phyloP scores from a whole-genome alignment of 2,329 filamentous ascomycete genomes.

The Venturia oleaginea region DNA sequence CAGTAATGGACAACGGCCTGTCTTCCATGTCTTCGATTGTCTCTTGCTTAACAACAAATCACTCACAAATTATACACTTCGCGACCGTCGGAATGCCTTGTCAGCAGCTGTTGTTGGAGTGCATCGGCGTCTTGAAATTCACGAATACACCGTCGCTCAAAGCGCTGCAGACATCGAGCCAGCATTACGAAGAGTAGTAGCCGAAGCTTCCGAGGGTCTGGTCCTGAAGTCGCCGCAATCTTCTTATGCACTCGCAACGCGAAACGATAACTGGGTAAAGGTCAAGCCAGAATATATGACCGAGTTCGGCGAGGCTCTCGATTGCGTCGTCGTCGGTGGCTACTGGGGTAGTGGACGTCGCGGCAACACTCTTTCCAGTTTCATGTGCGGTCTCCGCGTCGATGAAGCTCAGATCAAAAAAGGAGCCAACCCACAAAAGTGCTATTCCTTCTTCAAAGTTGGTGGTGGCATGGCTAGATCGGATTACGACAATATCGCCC shows the following conservation, averaged over 20 bases:
- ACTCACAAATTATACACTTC: slow-evolving; percentile 72
- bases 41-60: slow-evolving; percentile 75
- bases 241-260: slow-evolving; percentile 75
- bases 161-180: slow-evolving; percentile 67
- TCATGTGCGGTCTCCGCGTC: slow-evolving; percentile 77
- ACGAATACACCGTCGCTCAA: slow-evolving; percentile 58
- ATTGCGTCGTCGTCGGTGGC: slow-evolving; percentile 81
- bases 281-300: slow-evolving; percentile 98
- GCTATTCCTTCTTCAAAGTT: slow-evolving; percentile 93
- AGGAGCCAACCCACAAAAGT: slow-evolving; percentile 57
- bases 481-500: slow-evolving; percentile 75
- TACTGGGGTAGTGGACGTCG: slow-evolving; percentile 85
- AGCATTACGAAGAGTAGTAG: slow-evolving; percentile 70
- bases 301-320: slow-evolving; percentile 87
- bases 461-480: slow-evolving; percentile 83
- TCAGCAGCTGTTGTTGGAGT: slow-evolving; percentile 60
- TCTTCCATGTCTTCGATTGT: slow-evolving; percentile 86
- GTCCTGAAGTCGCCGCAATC: slow-evolving; percentile 91
- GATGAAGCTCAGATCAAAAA: slow-evolving; percentile 56
- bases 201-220: slow-evolving; percentile 78
- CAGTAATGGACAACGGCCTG: slow-evolving; percentile 53
- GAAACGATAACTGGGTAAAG: slow-evolving; percentile 96
- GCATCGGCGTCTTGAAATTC: slow-evolving; percentile 73
- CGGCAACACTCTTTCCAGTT: slow-evolving; percentile 75
- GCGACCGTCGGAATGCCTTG: slow-evolving; percentile 69